Base-by-base conservation (phyloP, 179 eudicot species). In the Amaranthus tricolor region DNA sequence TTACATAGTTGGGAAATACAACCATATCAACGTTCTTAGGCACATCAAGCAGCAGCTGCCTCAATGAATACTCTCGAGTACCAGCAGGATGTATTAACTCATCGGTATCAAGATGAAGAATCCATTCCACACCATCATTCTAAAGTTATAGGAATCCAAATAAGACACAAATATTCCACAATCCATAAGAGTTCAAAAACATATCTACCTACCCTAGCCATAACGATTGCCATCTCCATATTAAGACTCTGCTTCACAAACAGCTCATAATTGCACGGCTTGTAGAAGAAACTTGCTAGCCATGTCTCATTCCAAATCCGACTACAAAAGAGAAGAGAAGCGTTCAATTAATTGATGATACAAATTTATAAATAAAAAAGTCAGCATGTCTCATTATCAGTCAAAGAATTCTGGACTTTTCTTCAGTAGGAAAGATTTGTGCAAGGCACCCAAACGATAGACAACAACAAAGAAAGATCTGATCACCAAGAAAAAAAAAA, bases 261-360 rank as follows among this genome's bases (percentile, higher is more conserved):
- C 48, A 94, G 83, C 82, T 94, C 98, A 67, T 94, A 88, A 81
- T 94, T 94, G 86, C 98, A 94, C 47, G 98, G 98, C 79, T 94
- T 92, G 90, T 88, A 90, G 78, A 91, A 91, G 86, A 91, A 91
- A 80, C 89, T 83, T 31, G 97, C 79, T 69, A 94, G 82, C 98
- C 98, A 92, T 51, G 98, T 92, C 81, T 94, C 98, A 66, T 94
- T 94, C 98, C 98, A 94, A 71, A 94, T 94, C 51, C 97, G 98
- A 81, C 98, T 94, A 78, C 16, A 31, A 79, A 54, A 61, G 75
- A 72, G 68, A 80, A 48, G 31, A 54, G 65, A 14, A 81, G 15
- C 13, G 13, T 54, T 72, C 57, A 60, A 20, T 53, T 70, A 31
- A 69, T 12, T 14, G 67, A 14, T 48, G 43, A 62, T 6, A 7